Percentiles rank a stretch among this genome's conserved stretches.
Evolutionary conservation across 2,329 filamentous ascomycete species (phyloP).

Genomic region (Domatiomyces globalis): DNA sequence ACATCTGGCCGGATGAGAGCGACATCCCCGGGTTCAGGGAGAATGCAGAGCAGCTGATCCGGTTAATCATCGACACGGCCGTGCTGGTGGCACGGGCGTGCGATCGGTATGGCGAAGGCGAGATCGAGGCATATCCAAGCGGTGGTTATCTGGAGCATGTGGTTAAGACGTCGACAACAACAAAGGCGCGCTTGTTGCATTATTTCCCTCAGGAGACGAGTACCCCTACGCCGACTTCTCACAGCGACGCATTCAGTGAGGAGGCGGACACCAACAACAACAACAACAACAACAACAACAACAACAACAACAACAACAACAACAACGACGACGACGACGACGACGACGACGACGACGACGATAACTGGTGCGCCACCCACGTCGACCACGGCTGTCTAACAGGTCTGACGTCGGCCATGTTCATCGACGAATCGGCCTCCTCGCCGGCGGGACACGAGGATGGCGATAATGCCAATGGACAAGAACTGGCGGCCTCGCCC

Average conservation of each 20-base stretch:
- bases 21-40: slow-evolving; percentile 61
- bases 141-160: slow-evolving; percentile 70
- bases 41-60: slow-evolving; percentile 61
- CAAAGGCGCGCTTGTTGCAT: slow-evolving; percentile 81
- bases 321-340: background rate
- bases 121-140: slow-evolving; percentile 60
- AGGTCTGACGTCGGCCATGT: slow-evolving; percentile 89
- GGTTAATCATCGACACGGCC: slow-evolving; percentile 75
- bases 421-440: slow-evolving; percentile 69
- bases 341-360: slow-evolving; percentile 35
- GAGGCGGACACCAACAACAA: no score
- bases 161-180: slow-evolving; percentile 70
- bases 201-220: slow-evolving; percentile 57
- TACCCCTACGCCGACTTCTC: no score
- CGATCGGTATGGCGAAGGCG: slow-evolving; percentile 66
- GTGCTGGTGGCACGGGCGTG: slow-evolving; percentile 81
- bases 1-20: slow-evolving; percentile 59
- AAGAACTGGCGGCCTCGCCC: slow-evolving; percentile 59
- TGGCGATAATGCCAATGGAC: slow-evolving; percentile 5
- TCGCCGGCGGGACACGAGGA: no score
- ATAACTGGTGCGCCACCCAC: slow-evolving; percentile 76
- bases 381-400: slow-evolving; percentile 88
- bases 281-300: no score
- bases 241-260: no score
- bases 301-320: background rate